Base-by-base conservation (phyloP, 176 grass and related monocot species). In the Tuctoria greenei region DNA sequence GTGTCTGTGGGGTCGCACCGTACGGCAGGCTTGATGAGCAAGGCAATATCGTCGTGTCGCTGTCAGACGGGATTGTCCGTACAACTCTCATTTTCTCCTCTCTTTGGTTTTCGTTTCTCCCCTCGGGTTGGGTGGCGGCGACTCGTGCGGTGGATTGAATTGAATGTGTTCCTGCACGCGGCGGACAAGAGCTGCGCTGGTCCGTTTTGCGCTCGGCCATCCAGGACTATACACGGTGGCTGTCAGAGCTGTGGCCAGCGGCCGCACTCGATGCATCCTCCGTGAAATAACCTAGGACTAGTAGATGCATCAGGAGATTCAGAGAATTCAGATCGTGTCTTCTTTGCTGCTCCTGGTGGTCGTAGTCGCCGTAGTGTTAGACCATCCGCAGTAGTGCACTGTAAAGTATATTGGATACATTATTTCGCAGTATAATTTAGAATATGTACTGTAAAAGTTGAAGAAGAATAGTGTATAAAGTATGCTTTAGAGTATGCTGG, bases 11-110 rank as follows among this genome's bases (percentile, higher is more conserved):
- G 46, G 15, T 46, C 40, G 14, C 17, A 35, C 65, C 54, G 72
- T 81, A 59, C 79, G 15, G 52, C 21, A 80, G 71, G 15, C 71
- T 75, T 63, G 72, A 66, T 70, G 57, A 82, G 47, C 84, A 77
- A 82, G 79, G 72, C 56, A 58, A 31, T n/a, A n/a, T n/a, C 31
- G 46, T 81, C 45, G 70, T 69, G 77, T 9, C 65, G 78, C 25
- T 71, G 84, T 71, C 84, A 64, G 71, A 54, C 39, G 10, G 52
- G 2, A 9, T 4, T 46, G 55, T 76, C 72, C 27, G 10, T 31
- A 1, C 5, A 0, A 11, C 43, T 20, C 5, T 27, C 3, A 3
- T 31, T 6, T 16, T 21, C 0, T 24, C 31, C 31, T 20, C 7
- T 14, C 2, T n/a, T 72, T 14, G 21, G 55, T 39, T 27, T 55